Conservation (phyloP, 345 rosid genomes). For the Turritis glabra region DNA sequence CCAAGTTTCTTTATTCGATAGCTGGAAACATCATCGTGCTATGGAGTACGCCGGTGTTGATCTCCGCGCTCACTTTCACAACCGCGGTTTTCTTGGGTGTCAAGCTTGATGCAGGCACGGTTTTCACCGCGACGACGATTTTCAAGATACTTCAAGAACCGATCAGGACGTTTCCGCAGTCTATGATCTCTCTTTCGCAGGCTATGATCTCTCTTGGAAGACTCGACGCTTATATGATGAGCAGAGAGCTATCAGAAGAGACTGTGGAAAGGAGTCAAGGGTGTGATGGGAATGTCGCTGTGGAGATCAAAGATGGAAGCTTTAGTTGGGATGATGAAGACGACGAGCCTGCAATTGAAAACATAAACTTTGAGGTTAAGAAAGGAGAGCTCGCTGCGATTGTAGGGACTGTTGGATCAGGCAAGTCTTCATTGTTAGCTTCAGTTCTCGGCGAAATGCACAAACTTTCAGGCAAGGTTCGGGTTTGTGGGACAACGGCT, state of each 20-base stretch:
- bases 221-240: slow-evolving; percentile 74
- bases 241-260: slow-evolving; percentile 63
- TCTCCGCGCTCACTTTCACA: slow-evolving; percentile 75
- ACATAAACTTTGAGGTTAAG: slow-evolving; percentile 61
- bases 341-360: slow-evolving; percentile 57
- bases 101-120: slow-evolving; percentile 79
- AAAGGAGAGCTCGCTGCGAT: slow-evolving; percentile 86
- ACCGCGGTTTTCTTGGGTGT: slow-evolving; percentile 68
- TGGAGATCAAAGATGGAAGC: slow-evolving; percentile 66
- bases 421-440: slow-evolving; percentile 86
- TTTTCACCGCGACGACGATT: slow-evolving; percentile 79
- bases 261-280: slow-evolving; percentile 64
- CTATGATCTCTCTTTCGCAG: slow-evolving; percentile 92
- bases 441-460: slow-evolving; percentile 97
- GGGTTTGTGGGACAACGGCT: slow-evolving; percentile 78
- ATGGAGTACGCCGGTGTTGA: slow-evolving; percentile 82
- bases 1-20: slow-evolving; percentile 79
- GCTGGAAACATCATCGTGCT: slow-evolving; percentile 69
- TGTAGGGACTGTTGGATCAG: slow-evolving; percentile 93
- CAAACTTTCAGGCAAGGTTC: slow-evolving; percentile 77
- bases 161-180: slow-evolving; percentile 84
- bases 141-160: slow-evolving; percentile 97
- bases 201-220: slow-evolving; percentile 88
- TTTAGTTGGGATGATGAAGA: slow-evolving; percentile 96
- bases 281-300: slow-evolving; percentile 57